These are phyloP conservation scores for Rhizopogon salebrosus DNA, from an alignment of 768 basidiomycete species.

Conservation along the genomic window DNA sequence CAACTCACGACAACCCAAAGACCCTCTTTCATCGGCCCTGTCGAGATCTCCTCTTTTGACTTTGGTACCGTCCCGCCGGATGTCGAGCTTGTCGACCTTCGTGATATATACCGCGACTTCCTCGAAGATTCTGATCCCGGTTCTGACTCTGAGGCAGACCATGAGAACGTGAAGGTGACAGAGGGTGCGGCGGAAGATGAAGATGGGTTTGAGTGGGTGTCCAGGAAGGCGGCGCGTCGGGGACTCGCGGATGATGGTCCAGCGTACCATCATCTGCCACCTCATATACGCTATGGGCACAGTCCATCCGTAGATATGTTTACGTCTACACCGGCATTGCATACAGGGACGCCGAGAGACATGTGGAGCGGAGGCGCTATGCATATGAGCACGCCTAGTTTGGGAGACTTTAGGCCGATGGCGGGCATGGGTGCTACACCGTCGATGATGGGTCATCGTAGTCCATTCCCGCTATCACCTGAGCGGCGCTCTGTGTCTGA, in stretches of 20 bases:
- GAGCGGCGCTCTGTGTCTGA: slow-evolving; percentile 10
- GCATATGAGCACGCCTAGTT: slow-evolving; percentile 32
- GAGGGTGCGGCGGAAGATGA: slow-evolving; percentile 58
- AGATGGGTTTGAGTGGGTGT: slow-evolving; percentile 83
- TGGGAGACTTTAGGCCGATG: slow-evolving; percentile 31
- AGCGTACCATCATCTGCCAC: slow-evolving; percentile 66
- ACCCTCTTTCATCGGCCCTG: slow-evolving; percentile 95
- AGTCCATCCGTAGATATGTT: slow-evolving; percentile 55
- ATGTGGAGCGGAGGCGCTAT: slow-evolving; percentile 33
- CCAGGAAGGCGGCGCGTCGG: slow-evolving; percentile 53
- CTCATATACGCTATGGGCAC: slow-evolving; percentile 64
- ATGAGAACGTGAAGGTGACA: slow-evolving; percentile 40
- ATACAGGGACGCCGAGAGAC: slow-evolving; percentile 33
- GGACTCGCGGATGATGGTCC: slow-evolving; percentile 47
- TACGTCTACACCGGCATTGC: slow-evolving; percentile 45
- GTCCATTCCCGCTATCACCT: slow-evolving; percentile 27
- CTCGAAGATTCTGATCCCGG: slow-evolving; percentile 71
- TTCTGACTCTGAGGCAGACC: slow-evolving; percentile 21
- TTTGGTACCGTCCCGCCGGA: slow-evolving; percentile 84
- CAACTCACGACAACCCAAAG: slow-evolving; percentile 65
- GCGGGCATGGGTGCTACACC: slow-evolving; percentile 15
- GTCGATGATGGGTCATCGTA: slow-evolving; percentile 25
- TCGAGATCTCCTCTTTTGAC: slow-evolving; percentile 79
- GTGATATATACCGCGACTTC: slow-evolving; percentile 94
- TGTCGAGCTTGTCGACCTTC: slow-evolving; percentile 84